Evolutionary conservation across 2,329 filamentous ascomycete genomes (phyloP).

Genomic region (Cephalotrichum gorgonifer): DNA sequence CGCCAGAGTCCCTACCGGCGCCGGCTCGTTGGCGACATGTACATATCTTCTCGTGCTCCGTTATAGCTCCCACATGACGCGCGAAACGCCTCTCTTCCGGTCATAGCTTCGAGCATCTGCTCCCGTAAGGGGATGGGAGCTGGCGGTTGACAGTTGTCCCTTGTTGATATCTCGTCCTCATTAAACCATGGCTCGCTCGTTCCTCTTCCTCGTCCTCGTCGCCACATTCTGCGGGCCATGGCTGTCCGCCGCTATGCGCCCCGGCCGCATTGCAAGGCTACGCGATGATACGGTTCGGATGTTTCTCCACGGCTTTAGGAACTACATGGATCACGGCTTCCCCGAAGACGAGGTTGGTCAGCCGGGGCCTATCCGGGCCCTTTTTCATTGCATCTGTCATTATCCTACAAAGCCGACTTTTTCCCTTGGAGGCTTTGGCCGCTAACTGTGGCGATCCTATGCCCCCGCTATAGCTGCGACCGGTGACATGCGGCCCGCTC

Average conservation of each 20-base stretch:
- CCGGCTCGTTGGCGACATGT: not conserved
- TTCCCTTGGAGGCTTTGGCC: not conserved
- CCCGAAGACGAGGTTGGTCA: conserved; percentile 76
- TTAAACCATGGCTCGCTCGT: not conserved
- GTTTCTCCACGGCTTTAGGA: conserved; percentile 95
- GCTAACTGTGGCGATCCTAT: not conserved
- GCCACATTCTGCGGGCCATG: conserved; percentile 18
- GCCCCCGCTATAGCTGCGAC: conserved; percentile 54
- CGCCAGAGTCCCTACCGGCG: not conserved
- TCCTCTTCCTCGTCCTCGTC: not conserved
- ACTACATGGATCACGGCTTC: conserved; percentile 89
- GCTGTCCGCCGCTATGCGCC: conserved; percentile 39
- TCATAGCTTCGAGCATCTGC: not conserved
- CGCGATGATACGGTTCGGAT: conserved; percentile 59
- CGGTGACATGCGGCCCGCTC: conserved; percentile 73
- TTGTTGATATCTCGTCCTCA: not conserved
- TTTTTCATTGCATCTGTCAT: too few species aligned
- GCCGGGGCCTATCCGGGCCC: too few species aligned
- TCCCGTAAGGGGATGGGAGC: not conserved
- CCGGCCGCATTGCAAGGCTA: conserved; percentile 42
- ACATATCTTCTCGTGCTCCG: not conserved
- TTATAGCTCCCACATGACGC: not conserved
- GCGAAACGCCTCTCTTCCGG: not conserved
- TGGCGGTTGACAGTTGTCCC: not conserved
- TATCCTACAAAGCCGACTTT: too few species aligned